These are phyloP conservation scores for Salvia hispanica DNA, from an alignment of 257 asterid genomes.

Conservation along the genomic window DNA sequence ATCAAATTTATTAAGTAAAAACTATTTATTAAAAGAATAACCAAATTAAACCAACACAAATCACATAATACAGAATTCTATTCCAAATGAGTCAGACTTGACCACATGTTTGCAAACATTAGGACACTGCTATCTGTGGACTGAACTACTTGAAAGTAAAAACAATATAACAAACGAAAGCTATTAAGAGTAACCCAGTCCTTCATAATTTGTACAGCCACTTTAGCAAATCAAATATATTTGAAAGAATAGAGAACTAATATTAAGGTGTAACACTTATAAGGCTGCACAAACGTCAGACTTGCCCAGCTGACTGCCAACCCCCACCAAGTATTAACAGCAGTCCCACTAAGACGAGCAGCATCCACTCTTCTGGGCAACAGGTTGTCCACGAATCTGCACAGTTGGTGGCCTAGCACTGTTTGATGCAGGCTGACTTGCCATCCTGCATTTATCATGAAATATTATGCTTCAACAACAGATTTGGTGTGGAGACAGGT, in stretches of 20 bases:
- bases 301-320: constrained; percentile 21
- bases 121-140: constrained; percentile 42
- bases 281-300: constrained; percentile 25
- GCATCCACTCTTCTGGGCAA: constrained; percentile 70
- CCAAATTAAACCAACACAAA: constrained; percentile 35
- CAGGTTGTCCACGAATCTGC: constrained; percentile 77
- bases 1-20: neutral
- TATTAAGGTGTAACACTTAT: constrained; percentile 15
- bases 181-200: constrained; percentile 33
- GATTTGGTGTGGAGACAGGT: neutral
- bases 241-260: constrained; percentile 42
- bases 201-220: constrained; percentile 52
- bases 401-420: constrained; percentile 69
- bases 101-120: constrained; percentile 34
- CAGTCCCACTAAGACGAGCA: constrained; percentile 50
- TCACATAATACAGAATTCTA: constrained; percentile 37
- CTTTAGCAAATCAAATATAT: constrained; percentile 41
- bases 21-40: constrained; percentile 41
- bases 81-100: constrained; percentile 28
- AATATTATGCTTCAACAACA: neutral
- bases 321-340: constrained; percentile 23
- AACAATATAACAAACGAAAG: constrained; percentile 42
- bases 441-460: constrained; percentile 52
- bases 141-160: constrained; percentile 30
- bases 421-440: constrained; percentile 63